phyloP scores from a whole-genome alignment of 129 eudicot genomes.

The Oenanthe sinensis region DNA sequence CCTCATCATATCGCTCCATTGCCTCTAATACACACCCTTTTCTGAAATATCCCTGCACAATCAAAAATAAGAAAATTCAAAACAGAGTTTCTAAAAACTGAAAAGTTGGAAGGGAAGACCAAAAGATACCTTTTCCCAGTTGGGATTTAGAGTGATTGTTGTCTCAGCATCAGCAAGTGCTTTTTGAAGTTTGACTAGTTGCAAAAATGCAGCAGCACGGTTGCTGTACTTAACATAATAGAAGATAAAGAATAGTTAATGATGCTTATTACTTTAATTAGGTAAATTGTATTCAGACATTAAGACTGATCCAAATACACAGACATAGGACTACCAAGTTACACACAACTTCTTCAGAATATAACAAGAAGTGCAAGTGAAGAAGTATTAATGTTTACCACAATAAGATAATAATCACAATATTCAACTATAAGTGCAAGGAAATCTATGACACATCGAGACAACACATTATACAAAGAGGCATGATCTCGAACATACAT shows the following conservation, averaged over 20 bases:
- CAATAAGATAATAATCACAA: too few relatives aligned
- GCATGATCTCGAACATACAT: neutral
- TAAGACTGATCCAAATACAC: neutral
- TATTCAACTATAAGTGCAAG: neutral
- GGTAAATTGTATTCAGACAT: too few relatives aligned
- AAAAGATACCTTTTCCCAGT: slow-evolving; percentile 80
- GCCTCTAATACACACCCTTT: slow-evolving; percentile 97
- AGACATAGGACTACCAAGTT: neutral
- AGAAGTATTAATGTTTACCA: neutral
- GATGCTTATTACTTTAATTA: neutral
- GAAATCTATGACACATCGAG: neutral
- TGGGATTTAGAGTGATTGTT: slow-evolving; percentile 71
- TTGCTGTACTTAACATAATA: slow-evolving; percentile 37
- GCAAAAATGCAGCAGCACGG: slow-evolving; percentile 96
- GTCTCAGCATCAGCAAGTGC: slow-evolving; percentile 93
- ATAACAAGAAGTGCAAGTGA: neutral
- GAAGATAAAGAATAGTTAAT: neutral
- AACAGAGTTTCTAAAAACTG: neutral
- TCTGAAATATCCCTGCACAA: slow-evolving; percentile 82
- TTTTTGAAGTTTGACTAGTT: slow-evolving; percentile 80
- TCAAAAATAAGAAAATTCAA: neutral
- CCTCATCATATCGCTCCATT: slow-evolving; percentile 89
- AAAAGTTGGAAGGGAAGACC: neutral
- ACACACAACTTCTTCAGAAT: neutral
- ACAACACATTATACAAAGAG: neutral